Evolutionary conservation across 2,329 filamentous ascomycete genomes (phyloP), one percentile per base, ranked within the genome.

Genomic region (Rutstroemia sydowiana): DNA sequence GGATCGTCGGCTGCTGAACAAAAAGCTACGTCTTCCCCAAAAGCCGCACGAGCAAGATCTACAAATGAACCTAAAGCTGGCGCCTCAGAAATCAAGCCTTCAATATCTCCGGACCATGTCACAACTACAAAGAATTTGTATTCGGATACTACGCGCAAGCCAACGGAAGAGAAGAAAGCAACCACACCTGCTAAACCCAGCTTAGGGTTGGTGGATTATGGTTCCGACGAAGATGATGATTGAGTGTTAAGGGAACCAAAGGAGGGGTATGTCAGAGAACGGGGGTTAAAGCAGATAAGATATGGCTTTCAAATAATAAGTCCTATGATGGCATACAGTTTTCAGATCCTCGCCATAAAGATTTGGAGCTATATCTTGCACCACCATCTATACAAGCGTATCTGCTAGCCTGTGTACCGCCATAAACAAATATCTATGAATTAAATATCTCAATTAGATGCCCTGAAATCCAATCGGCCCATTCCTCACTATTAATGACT

Each of bases 151-250:
- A 10, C 42, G 23, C 32, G 45, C 5, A 54, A 13, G 30, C 21
- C 53, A n/a, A 28, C 28, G 1, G 39, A 48, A 44, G 46, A 45
- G 7, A 53, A 55, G 41, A 43, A 52, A 26, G 20, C 45, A 31
- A 39, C 46, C n/a, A 45, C 50, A 41, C 55, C 67, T 3, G 63
- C 52, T 6, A 63, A 63, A 10, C 37, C 47, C 18, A 52, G 65
- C 7, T 47, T 73, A 42, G 71, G 71, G 0, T 62, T 82, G 36
- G 78, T 81, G 11, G 73, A 71, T 52, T 83, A 82, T 56, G 78
- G 73, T 5, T 82, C 78, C 1, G 78, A 80, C 42, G 74, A 76
- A 40, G 73, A 76, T 20, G 66, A 64, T 63, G 58, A 55, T 42
- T 59, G 28, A 44, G 14, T 18, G 28, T 13, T 37, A 18, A 7